Evolutionary conservation across 805 yeast genomes (phyloP).

Genomic region (Lipomyces anomalus): DNA sequence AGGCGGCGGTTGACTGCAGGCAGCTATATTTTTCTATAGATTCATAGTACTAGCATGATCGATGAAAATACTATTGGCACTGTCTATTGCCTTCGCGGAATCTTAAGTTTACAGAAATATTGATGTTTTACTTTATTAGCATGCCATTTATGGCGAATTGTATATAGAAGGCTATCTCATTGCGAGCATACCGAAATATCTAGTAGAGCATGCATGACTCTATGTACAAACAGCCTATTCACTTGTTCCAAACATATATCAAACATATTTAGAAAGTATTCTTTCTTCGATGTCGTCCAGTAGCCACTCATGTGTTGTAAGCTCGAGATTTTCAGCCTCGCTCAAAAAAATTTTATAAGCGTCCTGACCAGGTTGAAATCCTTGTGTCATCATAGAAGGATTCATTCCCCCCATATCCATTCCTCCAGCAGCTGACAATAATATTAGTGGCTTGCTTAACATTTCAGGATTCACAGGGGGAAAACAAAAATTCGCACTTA

Average conservation of each 20-base stretch:
- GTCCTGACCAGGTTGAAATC: slow-evolving; percentile 41
- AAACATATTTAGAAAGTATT: slow-evolving; percentile 26
- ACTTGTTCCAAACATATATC: not conserved
- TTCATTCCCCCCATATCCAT: slow-evolving; percentile 31
- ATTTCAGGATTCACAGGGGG: not conserved
- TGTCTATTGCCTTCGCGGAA: too few relatives aligned
- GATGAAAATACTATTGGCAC: too few relatives aligned
- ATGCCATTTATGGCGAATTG: too few relatives aligned
- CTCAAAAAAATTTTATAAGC: slow-evolving; percentile 56
- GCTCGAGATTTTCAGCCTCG: slow-evolving; percentile 70
- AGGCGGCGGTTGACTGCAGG: slow-evolving; percentile 70
- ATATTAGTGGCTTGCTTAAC: not conserved
- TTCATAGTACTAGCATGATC: too few relatives aligned
- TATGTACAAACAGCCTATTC: not conserved
- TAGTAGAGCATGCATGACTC: too few relatives aligned
- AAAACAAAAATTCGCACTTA: slow-evolving; percentile 8
- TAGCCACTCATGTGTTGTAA: slow-evolving; percentile 51
- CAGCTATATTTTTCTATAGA: slow-evolving; percentile 56
- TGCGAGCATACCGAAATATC: too few relatives aligned
- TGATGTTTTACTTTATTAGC: too few relatives aligned
- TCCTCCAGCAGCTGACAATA: slow-evolving; percentile 39
- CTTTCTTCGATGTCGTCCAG: slow-evolving; percentile 61
- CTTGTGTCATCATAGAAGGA: slow-evolving; percentile 45
- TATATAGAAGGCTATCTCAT: too few relatives aligned
- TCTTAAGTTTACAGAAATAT: too few relatives aligned